Evolutionary conservation across 305 asterid genomes (phyloP).

Genomic region (Fraxinus paxiana): DNA sequence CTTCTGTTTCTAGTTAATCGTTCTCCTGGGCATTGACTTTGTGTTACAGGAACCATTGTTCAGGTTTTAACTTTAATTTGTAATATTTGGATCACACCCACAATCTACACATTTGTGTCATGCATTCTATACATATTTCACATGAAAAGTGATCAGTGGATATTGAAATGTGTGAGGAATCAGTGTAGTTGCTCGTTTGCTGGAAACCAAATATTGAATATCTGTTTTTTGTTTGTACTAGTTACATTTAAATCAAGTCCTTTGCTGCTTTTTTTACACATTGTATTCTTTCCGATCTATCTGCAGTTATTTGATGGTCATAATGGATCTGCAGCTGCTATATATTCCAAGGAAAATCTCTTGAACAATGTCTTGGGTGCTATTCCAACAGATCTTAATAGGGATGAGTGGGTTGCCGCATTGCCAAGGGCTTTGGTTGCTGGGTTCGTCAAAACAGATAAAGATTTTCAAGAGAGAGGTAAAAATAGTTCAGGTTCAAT

Average conservation of each 20-base stretch:
- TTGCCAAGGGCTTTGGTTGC: constrained; percentile 95
- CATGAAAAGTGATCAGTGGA: not conserved
- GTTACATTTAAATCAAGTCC: not conserved
- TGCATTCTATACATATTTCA: not conserved
- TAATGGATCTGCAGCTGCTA: constrained; percentile 95
- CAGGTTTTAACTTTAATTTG: not conserved
- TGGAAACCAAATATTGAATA: not conserved
- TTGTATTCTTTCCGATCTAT: constrained; percentile 9
- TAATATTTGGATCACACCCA: not conserved
- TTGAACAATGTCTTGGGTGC: constrained; percentile 74
- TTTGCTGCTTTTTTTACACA: constrained; percentile 14
- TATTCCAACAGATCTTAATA: constrained; percentile 74
- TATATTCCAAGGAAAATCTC: constrained; percentile 82
- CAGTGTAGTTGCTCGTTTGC: not conserved
- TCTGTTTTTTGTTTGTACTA: not conserved
- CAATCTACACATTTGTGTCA: not conserved
- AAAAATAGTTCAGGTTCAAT: constrained; percentile 2
- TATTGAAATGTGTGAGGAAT: not conserved
- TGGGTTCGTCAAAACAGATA: constrained; percentile 90
- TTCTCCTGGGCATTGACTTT: not conserved
- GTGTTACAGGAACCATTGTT: not conserved
- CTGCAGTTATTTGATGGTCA: constrained; percentile 92
- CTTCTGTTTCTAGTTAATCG: not conserved
- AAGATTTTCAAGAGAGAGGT: constrained; percentile 94
- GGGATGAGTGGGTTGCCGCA: constrained; percentile 84